Base-by-base conservation (phyloP, 169 alveolate genomes). In the Babesia bovis region DNA sequence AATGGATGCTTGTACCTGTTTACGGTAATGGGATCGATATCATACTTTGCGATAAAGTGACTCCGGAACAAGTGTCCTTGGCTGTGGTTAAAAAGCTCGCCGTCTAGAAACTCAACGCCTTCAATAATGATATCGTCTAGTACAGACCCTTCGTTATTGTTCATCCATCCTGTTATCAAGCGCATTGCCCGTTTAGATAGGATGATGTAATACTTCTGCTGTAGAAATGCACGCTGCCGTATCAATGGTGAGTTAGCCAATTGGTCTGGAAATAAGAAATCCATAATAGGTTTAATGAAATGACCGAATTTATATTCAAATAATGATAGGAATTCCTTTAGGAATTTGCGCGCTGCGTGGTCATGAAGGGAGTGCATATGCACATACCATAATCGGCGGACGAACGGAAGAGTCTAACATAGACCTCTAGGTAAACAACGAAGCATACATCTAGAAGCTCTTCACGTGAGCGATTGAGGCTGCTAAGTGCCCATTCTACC, bases 361-460 rank as follows among this genome's bases (percentile, higher is more conserved):
- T 21, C 30, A 12, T 17, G 21, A 38, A 12, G n/a, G 6, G 19
- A 13, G 17, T 33, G 17, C 19, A 7, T 7, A 15, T 13, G 17
- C 9, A 38, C 70, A n/a, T 81, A 81, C 88, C 88, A 5, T 38
- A 12, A 3, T 33, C 65, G 19, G 77, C 42, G 28, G 88, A 81
- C 35, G 38, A 12, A 17, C 69, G 66, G 60, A 81, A 81, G 40
- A 81, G 60, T 44, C 65, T 81, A 23, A 72, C 81, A 41, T 63
- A 81, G 21, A 71, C 21, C 58, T 81, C 88, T 23, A 81, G 61
- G 51, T 71, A 81, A 21, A 44, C 72, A 3, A 52, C 88, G 35
- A 81, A 81, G 35, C 88, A 71, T 10, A 81, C 84, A 42, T 81
- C 88, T 17, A 81, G 63, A 6, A 81, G 79, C 40, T 81, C 88